Percentiles rank a stretch among this genome's conserved stretches.
Conservation (phyloP, 768 basidiomycete genomes). For the Termitomyces sp. region DNA sequence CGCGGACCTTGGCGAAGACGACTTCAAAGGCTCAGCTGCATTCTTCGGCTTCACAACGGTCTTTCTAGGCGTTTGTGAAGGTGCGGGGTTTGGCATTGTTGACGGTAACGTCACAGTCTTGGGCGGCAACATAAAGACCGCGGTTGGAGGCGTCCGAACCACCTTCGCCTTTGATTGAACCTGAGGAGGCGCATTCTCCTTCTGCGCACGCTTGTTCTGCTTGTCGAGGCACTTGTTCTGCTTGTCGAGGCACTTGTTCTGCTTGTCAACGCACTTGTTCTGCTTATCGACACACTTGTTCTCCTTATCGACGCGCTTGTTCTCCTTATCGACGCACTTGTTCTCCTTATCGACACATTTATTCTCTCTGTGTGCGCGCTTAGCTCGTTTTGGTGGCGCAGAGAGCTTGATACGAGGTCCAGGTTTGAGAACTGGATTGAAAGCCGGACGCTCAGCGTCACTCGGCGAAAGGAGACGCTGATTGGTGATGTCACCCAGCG, state of each 20-base stretch:
- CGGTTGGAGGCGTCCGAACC: not conserved
- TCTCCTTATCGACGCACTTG: no score
- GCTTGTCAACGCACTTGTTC: no score
- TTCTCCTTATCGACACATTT: no score
- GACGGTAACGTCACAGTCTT: not conserved
- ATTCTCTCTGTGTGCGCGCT: not conserved
- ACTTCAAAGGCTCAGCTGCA: not conserved
- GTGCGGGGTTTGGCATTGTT: not conserved
- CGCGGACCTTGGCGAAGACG: not conserved
- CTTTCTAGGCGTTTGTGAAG: not conserved
- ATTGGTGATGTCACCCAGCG: not conserved
- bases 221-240: no score
- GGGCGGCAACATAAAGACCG: not conserved
- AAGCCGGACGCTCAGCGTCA: slow-evolving; percentile 3
- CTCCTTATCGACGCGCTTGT: no score
- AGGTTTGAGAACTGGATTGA: not conserved
- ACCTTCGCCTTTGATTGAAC: not conserved
- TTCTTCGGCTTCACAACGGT: not conserved
- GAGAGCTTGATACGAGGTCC: not conserved
- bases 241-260: no score
- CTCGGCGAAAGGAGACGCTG: not conserved
- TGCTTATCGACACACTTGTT: no score
- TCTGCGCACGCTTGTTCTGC: no score
- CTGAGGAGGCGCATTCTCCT: no score
- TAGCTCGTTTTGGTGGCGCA: not conserved